Evolutionary conservation across 345 rosid species (phyloP), one percentile per base, ranked within the genome.

Genomic region (Leavenworthia alabamica): DNA sequence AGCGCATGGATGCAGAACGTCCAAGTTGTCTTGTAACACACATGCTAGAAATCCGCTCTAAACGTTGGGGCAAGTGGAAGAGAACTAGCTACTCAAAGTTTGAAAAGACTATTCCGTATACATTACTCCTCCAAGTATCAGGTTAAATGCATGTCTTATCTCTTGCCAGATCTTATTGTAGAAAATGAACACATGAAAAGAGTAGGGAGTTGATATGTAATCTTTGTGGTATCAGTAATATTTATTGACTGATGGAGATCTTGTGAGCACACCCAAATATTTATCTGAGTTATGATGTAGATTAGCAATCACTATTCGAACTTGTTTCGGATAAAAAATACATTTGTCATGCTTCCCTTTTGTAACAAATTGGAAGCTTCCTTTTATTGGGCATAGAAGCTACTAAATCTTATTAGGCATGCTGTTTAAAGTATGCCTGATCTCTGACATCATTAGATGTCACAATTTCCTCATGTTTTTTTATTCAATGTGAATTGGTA

Each of bases 1-100:
- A 78, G 33, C 81, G 90, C 39, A 67, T 67, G 79, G 90, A 89
- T 73, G 73, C 89, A 33, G 78, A 64, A 50, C 62, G 73, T 20
- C 63, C 77, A 63, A 86, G 73, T 75, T 85, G 91, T 79, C 81
- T 93, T 55, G 84, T 89, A 62, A 89, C 86, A 7, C 97, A 80
- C 73, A 89, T 81, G 82, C 60, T 93, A 67, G 99, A 93, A 83
- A 81, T 87, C 71, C 80, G 79, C 52, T 74, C 82, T 55, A 67
- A 70, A 50, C 83, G 96, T 47, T 85, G 97, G 96, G 58, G 41
- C 62, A 75, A 75, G 74, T 93, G 99, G 99, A 93, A 83, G 81
- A 76, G 73, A 66, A 86, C 72, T 46, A 63, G 64, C 71, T 66
- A 75, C 83, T 77, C 96, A 43, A 89, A 87, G 80, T 93, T 93